A percentile compares a stretch with the other conserved stretches of the same genome.
phyloP scores from a whole-genome alignment of 192 early-diverging fungal species.

The Coemansia sp. region DNA sequence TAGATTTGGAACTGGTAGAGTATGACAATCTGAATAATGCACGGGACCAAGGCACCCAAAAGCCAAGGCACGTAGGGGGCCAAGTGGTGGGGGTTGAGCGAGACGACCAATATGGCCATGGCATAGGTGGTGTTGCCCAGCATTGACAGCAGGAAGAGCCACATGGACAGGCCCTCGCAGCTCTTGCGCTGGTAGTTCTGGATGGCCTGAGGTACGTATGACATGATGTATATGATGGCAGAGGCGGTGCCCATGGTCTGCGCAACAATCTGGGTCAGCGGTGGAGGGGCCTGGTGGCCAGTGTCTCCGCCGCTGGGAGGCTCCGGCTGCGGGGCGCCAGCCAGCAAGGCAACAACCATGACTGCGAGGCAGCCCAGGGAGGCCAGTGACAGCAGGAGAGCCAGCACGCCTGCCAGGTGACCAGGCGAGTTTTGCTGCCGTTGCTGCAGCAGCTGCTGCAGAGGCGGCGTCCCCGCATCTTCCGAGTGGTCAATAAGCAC shows the following conservation, averaged over 20 bases:
- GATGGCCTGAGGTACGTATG: constrained; percentile 76
- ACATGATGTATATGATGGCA: constrained; percentile 46
- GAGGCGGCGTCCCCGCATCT: too few species aligned
- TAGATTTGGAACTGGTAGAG: constrained; percentile 69
- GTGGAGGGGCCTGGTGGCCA: not conserved
- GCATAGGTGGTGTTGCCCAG: constrained; percentile 65
- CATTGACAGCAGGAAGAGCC: constrained; percentile 75
- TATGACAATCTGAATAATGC: constrained; percentile 71
- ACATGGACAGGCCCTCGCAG: constrained; percentile 74
- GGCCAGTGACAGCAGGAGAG: constrained; percentile 21
- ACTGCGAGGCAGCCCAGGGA: constrained; percentile 22
- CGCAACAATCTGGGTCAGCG: constrained; percentile 27
- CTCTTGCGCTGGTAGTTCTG: constrained; percentile 70
- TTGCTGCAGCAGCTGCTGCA: too few species aligned
- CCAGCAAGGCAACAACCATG: constrained; percentile 22
- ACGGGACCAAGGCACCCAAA: constrained; percentile 66
- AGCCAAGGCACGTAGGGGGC: constrained; percentile 72
- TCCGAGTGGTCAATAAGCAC: constrained; percentile 4
- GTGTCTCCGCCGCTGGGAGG: not conserved
- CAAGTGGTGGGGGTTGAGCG: constrained; percentile 60
- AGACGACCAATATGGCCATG: constrained; percentile 74
- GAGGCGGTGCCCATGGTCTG: constrained; percentile 42
- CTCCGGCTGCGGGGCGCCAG: not conserved
- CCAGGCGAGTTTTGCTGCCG: not conserved
- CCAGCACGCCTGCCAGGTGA: constrained; percentile 15